These are phyloP conservation scores for Aspergillus proliferans DNA, from an alignment of 2,329 filamentous ascomycete genomes.

Conservation along the genomic window DNA sequence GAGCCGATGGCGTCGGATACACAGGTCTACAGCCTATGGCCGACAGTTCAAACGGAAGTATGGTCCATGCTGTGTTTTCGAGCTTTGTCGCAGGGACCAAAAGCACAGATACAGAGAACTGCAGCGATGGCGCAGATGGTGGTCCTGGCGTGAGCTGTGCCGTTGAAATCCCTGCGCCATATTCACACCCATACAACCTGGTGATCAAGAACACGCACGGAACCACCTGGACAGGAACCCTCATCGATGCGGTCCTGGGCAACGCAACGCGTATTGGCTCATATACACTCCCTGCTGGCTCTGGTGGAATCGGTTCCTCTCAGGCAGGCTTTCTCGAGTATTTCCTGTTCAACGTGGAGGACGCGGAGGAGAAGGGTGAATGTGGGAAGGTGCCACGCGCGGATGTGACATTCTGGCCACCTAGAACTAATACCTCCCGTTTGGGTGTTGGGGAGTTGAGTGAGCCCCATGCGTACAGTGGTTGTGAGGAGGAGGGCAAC, in stretches of 20 bases:
- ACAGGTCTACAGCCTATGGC: slow-evolving; percentile 19
- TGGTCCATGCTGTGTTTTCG: slow-evolving; percentile 27
- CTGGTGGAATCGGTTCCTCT: slow-evolving; percentile 14
- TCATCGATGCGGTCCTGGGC: slow-evolving; percentile 17
- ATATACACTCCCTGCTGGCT: slow-evolving; percentile 18
- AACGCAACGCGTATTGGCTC: slow-evolving; percentile 19
- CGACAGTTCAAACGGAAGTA: slow-evolving; percentile 9
- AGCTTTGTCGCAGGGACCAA: slow-evolving; percentile 23
- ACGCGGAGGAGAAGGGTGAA: slow-evolving; percentile 3
- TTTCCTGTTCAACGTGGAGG: slow-evolving; percentile 18
- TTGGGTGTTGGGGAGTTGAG: slow-evolving; percentile 6
- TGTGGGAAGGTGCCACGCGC: slow-evolving; percentile 15
- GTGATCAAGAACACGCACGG: slow-evolving; percentile 17
- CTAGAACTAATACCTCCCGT: slow-evolving; percentile 7
- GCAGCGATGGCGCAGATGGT: slow-evolving; percentile 22
- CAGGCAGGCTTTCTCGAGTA: slow-evolving; percentile 27
- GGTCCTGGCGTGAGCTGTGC: slow-evolving; percentile 22
- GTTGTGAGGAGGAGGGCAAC: slow-evolving; percentile 18
- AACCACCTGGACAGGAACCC: slow-evolving; percentile 23
- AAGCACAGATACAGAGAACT: slow-evolving; percentile 15
- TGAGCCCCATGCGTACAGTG: slow-evolving; percentile 23
- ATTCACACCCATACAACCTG: slow-evolving; percentile 15
- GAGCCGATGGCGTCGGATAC: slow-evolving; percentile 19
- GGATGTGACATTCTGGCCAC: slow-evolving; percentile 14
- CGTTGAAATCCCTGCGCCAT: slow-evolving; percentile 16